These are phyloP conservation scores for Leucocoprinus leucothites DNA, from an alignment of 768 basidiomycete species.

Conservation along the genomic window DNA sequence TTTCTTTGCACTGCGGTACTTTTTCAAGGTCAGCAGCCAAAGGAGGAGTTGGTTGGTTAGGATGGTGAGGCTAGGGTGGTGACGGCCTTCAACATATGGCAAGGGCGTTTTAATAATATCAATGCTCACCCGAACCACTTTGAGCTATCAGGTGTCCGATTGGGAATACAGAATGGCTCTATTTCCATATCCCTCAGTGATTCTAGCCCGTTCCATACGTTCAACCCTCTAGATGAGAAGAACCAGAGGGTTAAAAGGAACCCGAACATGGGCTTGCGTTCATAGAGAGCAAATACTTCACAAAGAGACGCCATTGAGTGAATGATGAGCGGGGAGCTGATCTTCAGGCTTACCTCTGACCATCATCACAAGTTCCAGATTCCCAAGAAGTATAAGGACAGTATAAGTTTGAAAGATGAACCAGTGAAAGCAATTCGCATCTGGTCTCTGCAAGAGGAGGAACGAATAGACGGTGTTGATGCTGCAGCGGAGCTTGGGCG, in stretches of 20 bases:
- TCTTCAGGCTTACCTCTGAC: neutral
- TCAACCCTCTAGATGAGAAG: neutral
- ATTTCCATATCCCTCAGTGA: neutral
- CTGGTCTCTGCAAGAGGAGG: neutral
- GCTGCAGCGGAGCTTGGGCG: neutral
- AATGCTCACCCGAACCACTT: slow-evolving; percentile 7
- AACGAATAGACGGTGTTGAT: neutral
- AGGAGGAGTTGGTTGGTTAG: no score
- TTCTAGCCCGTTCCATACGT: neutral
- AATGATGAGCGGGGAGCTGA: neutral
- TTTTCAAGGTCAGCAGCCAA: no score
- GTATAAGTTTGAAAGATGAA: neutral
- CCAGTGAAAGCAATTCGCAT: neutral
- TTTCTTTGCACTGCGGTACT: no score
- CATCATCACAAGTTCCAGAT: slow-evolving; percentile 4
- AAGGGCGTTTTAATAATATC: no score
- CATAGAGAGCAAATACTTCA: slow-evolving; percentile 1
- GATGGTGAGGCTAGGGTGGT: no score
- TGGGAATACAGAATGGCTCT: neutral
- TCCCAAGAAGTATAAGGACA: neutral
- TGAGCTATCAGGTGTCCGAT: neutral
- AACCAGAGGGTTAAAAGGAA: neutral
- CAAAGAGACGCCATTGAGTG: neutral
- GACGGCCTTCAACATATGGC: no score
- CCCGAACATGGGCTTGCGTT: neutral